These are phyloP conservation scores for Bolboschoenus planiculmis DNA, from an alignment of 176 grass and related monocot species.

Conservation along the genomic window DNA sequence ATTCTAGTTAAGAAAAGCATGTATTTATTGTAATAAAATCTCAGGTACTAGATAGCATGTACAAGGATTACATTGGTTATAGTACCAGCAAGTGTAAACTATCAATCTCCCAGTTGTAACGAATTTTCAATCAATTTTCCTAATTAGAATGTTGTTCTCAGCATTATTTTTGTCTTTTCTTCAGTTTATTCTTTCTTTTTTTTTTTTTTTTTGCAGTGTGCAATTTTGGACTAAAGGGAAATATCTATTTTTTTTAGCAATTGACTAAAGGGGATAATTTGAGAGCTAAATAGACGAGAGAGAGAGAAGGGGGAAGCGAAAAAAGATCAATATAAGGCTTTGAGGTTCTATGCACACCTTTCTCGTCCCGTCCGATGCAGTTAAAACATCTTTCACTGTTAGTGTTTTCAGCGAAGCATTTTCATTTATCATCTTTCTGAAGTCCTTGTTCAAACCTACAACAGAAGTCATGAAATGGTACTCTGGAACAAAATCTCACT, in stretches of 20 bases:
- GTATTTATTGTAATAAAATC: background rate
- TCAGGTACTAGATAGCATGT: slow-evolving; percentile 14
- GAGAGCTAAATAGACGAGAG: too few species aligned
- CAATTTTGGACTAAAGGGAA: background rate
- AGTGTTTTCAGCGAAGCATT: slow-evolving; percentile 71
- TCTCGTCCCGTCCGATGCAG: slow-evolving; percentile 70
- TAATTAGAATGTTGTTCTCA: background rate
- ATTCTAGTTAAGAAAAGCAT: background rate
- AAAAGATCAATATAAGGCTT: background rate
- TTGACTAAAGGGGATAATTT: background rate
- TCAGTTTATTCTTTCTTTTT: background rate
- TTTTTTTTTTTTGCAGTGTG: background rate
- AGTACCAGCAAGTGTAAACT: background rate
- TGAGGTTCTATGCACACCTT: slow-evolving; percentile 42
- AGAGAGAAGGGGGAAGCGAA: background rate
- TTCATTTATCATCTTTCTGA: slow-evolving; percentile 70
- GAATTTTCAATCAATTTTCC: background rate
- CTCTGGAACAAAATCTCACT: background rate
- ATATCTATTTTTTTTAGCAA: background rate
- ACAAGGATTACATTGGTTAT: background rate
- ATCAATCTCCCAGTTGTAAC: background rate
- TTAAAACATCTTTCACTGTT: slow-evolving; percentile 62
- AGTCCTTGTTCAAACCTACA: slow-evolving; percentile 90
- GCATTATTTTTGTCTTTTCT: background rate
- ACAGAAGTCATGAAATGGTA: background rate